Base-by-base conservation (phyloP, 1,284 basidiomycete species). In the Phenoliferia sp. region DNA sequence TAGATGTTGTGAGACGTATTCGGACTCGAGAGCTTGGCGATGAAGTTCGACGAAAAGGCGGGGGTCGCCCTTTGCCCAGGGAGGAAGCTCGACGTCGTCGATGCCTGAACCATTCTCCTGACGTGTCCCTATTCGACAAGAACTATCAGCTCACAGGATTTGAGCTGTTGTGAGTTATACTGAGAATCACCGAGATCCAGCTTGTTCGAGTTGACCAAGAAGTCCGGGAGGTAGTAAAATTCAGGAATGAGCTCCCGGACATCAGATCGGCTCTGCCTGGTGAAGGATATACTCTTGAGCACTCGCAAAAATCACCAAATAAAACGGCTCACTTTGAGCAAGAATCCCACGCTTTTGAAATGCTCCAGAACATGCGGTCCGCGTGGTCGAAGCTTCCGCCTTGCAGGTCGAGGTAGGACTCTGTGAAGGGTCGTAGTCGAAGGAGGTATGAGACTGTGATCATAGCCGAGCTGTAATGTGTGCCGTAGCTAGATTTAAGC, bases 371-470 rank as follows among this genome's bases (percentile, higher is more conserved):
- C 17, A 96, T 80, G 31, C 94, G 84, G 80, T 97, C 94, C 0
- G 94, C 92, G n/a, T 96, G 80, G 81, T 97, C 94, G 86, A 94
- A 97, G 74, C 90, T 89, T n/a, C 94, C 92, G 29, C 92, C 92
- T 83, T 88, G 73, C 31, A 56, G 2, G 15, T 55, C 59, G 52
- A 62, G 54, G 82, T 94, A 95, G 87, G 94, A 94, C 76, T 89
- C 87, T 28, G 92, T 94, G 78, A 89, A 96, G 0, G 94, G 94
- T 15, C 90, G 87, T 74, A 95, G 81, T 16, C 94, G 85, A 69
- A 98, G 95, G 76, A 97, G 81, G 80, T 90, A 97, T 73, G 95
- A 93, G 80, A 93, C 95, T 36, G 95, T 92, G 67, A 94, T 96
- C 88, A 96, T 95, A 0, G 93, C 95, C 6, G 92, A 95, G 74